Evolutionary conservation across 371 early-diverging fungal genomes (phyloP).

Genomic region (Capillidium rhysosporum): DNA sequence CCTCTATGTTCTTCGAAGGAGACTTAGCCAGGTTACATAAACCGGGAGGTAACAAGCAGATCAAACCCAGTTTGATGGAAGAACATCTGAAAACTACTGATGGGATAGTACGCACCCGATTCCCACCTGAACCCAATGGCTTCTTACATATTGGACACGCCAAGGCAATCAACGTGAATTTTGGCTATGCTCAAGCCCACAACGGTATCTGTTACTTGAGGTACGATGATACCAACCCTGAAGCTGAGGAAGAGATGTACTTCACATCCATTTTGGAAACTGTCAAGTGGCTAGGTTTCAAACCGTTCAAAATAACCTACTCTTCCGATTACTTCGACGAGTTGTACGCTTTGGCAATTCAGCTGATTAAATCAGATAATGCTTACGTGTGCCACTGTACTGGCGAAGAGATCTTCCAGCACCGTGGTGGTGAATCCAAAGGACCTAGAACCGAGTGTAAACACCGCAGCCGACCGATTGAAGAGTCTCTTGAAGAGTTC

Average conservation of each 20-base stretch:
- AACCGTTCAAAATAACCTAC: constrained; percentile 86
- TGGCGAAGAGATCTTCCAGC: constrained; percentile 76
- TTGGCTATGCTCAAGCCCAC: constrained; percentile 91
- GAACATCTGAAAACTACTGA: constrained; percentile 89
- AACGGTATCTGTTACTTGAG: constrained; percentile 89
- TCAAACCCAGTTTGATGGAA: constrained; percentile 73
- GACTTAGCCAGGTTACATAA: constrained; percentile 85
- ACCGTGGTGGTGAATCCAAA: constrained; percentile 76
- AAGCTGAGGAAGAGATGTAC: constrained; percentile 93
- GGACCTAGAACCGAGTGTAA: constrained; percentile 77
- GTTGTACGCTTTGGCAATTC: constrained; percentile 79
- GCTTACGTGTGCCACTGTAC: constrained; percentile 98
- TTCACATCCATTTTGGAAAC: constrained; percentile 91
- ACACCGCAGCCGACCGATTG: constrained; percentile 84
- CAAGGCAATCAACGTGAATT: constrained; percentile 98
- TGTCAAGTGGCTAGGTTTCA: constrained; percentile 95
- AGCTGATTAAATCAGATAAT: constrained; percentile 76
- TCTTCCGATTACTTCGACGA: constrained; percentile 96
- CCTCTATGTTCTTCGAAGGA: constrained; percentile 68
- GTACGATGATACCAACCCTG: constrained; percentile 98
- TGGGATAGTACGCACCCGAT: constrained; percentile 92
- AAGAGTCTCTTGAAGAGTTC: constrained; percentile 87
- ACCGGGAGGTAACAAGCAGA: constrained; percentile 96
- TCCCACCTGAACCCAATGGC: constrained; percentile 99
- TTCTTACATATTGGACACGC: constrained; percentile 99